Conservation (phyloP, 1,284 basidiomycete genomes). For the Sporisorium exsertum region DNA sequence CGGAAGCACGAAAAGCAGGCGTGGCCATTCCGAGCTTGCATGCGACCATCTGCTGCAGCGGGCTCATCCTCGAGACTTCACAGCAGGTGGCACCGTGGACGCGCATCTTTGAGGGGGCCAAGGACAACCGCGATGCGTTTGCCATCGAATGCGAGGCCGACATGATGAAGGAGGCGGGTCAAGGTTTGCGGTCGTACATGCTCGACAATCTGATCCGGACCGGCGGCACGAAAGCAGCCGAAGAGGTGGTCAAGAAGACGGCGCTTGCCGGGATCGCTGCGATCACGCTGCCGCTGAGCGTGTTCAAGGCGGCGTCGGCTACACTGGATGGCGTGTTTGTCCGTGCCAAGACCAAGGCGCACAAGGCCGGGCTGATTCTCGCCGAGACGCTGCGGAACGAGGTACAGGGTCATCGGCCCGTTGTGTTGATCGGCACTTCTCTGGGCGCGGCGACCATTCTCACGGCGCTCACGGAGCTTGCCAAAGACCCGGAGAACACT, state of each 20-base stretch:
- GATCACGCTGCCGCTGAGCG: conserved; percentile 72
- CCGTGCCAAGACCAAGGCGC: conserved; percentile 60
- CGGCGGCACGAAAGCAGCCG: conserved; percentile 54
- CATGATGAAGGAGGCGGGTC: conserved; percentile 57
- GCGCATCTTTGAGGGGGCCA: conserved; percentile 37
- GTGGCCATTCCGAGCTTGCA: conserved; percentile 60
- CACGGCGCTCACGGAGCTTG: conserved; percentile 72
- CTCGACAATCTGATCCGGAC: conserved; percentile 48
- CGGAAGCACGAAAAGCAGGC: conserved; percentile 47
- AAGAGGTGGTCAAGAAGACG: conserved; percentile 74
- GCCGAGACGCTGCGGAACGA: conserved; percentile 74
- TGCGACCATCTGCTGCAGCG: conserved; percentile 61
- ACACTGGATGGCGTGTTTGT: conserved; percentile 70
- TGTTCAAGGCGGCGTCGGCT: conserved; percentile 67
- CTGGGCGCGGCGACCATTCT: conserved; percentile 73
- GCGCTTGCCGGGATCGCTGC: conserved; percentile 73
- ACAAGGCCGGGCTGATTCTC: conserved; percentile 72
- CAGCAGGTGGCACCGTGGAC: conserved; percentile 53
- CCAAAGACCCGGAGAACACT: conserved; percentile 48
- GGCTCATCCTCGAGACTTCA: conserved; percentile 52
- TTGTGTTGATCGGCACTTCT: conserved; percentile 73
- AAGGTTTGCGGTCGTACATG: conserved; percentile 55
- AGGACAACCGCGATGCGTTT: conserved; percentile 58
- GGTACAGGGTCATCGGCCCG: conserved; percentile 74
- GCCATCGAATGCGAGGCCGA: conserved; percentile 55